Base-by-base conservation (phyloP, 2,329 filamentous ascomycete genomes). In the Claviceps arundinis region DNA sequence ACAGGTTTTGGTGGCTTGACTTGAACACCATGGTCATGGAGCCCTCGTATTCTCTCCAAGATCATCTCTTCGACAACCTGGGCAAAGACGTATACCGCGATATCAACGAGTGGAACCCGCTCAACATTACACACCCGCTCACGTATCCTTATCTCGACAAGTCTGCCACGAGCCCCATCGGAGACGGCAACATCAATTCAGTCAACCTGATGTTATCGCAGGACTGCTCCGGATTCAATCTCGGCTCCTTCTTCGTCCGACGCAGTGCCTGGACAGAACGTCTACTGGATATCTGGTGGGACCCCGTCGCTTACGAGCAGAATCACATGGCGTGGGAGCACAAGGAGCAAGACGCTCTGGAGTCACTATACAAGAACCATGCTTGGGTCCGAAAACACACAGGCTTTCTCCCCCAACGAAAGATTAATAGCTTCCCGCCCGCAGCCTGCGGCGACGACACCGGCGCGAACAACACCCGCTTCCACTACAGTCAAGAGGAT, bases 1-100 rank as follows among this genome's bases (percentile, higher is more conserved):
- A 95, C 64, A 95, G 90, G 90, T 93, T 98, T 63, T 98, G 93
- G 93, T 98, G 93, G 91, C 76, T 98, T 53, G 93, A 98, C 67
- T 80, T 97, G 41, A 95, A 95, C 71, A 98, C 93, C 3, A 94
- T 91, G 70, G 84, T 98, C 67, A 98, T 98, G 93, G 93, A 98
- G 65, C 89, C 89, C 3, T 84, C 81, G 19, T 88, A 89, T 68
- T 95, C 91, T 9, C 77, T 98, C 19, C 90, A 97, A 65, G 76
- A 78, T 44, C 91, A 98, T 68, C 81, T 98, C 60, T 96, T 98
- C 75, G 81, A 90, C 67, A 70, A 87, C 55, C 77, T 98, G 47
- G 73, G 76, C 50, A 73, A 79, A 47, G 78, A 85, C 59, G 82
- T 87, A 16, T 96, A 97, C 71, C 88, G 93, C 62, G 91, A 98